A percentile compares a stretch with the other conserved stretches of the same genome.
Evolutionary conservation across 129 eudicot genomes (phyloP).

Genomic region (Lonicera japonica): DNA sequence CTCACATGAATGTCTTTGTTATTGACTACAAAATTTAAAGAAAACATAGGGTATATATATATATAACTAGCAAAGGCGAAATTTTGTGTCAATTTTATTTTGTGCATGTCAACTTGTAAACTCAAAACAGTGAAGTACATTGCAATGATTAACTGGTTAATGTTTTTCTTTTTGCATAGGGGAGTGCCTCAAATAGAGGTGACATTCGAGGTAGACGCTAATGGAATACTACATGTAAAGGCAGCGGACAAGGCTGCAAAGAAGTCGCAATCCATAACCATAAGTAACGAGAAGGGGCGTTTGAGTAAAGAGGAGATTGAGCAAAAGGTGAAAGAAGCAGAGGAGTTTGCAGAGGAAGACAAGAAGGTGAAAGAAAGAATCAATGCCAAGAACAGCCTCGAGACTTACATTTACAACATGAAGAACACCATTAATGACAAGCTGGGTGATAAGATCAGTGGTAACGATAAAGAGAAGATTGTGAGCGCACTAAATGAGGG

Average conservation of each 20-base stretch:
- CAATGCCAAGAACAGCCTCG: slow-evolving; percentile 57
- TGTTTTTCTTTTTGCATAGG: slow-evolving; percentile 16
- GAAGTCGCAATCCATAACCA: slow-evolving; percentile 59
- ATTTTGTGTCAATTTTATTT: no score
- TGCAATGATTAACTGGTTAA: no score
- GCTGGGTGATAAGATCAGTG: slow-evolving; percentile 56
- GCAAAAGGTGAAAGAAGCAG: slow-evolving; percentile 65
- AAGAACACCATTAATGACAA: slow-evolving; percentile 63
- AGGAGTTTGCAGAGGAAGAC: slow-evolving; percentile 75
- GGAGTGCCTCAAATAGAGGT: slow-evolving; percentile 71
- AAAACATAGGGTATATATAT: no score
- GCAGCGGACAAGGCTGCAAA: slow-evolving; percentile 66
- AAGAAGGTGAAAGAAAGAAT: slow-evolving; percentile 65
- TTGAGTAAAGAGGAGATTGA: slow-evolving; percentile 65
- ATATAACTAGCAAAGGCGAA: no score
- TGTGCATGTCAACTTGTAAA: no score
- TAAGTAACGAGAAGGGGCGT: slow-evolving; percentile 64
- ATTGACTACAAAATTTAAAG: no score
- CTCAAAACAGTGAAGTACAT: no score
- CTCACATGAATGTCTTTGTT: no score
- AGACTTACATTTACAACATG: slow-evolving; percentile 64
- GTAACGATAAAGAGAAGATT: slow-evolving; percentile 57
- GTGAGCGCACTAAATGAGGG: slow-evolving; percentile 60
- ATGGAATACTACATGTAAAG: slow-evolving; percentile 62
- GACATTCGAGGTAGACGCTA: slow-evolving; percentile 68